Conservation (phyloP, 192 early-diverging fungal genomes). For the Backusella mclennaniae region DNA sequence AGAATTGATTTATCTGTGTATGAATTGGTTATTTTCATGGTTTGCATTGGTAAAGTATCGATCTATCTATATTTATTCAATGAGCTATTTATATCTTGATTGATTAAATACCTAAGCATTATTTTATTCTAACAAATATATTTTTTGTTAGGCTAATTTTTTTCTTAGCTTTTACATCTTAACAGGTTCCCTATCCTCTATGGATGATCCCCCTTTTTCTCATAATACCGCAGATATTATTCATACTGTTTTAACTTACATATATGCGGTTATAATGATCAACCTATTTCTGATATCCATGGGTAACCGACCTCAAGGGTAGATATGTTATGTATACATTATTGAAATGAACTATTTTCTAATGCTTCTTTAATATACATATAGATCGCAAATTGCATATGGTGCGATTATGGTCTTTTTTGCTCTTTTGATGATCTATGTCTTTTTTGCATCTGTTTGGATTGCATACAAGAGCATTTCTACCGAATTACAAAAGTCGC, state of each 20-base stretch:
- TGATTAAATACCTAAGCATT: not conserved
- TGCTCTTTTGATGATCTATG: constrained; percentile 81
- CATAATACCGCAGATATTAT: constrained; percentile 37
- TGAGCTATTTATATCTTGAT: not conserved
- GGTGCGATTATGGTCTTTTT: constrained; percentile 75
- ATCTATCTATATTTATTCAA: not conserved
- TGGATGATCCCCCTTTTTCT: constrained; percentile 31
- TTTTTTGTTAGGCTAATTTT: constrained; percentile 57
- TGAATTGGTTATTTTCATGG: constrained; percentile 88
- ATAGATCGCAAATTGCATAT: constrained; percentile 65
- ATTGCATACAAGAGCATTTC: constrained; percentile 58
- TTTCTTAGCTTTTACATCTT: constrained; percentile 57
- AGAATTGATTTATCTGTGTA: constrained; percentile 77
- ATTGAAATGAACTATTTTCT: not conserved
- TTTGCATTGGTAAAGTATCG: constrained; percentile 64
- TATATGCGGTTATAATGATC: constrained; percentile 63
- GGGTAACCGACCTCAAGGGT: constrained; percentile 92
- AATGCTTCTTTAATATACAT: not conserved
- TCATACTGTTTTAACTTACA: constrained; percentile 42
- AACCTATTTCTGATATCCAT: constrained; percentile 86
- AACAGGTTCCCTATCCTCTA: constrained; percentile 36
- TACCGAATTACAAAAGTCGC: constrained; percentile 40
- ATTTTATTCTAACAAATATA: not conserved
- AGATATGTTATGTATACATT: not conserved
- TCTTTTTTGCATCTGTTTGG: constrained; percentile 76